Base-by-base conservation (phyloP, 257 asterid species). In the Primulina eburnea region DNA sequence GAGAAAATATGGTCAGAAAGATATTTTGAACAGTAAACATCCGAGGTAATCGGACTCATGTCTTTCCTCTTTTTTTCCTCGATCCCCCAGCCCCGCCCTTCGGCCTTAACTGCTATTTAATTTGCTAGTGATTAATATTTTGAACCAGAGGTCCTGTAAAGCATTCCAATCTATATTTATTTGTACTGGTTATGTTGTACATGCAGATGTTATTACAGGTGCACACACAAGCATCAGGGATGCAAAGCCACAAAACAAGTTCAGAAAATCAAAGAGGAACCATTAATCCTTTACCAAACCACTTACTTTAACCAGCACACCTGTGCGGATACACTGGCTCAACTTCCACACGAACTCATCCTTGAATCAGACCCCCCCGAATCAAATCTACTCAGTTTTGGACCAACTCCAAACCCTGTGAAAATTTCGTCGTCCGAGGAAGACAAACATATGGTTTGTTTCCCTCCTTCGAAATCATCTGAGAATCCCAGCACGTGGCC, bases 191-290 rank as follows among this genome's bases (percentile, higher is more conserved):
- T 17, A 20, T 43, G 53, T 53, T 60, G 47, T 20, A 6, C 57
- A 50, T 50, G 8, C 79, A 91, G 97, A 81, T 83, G 93, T 73
- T 91, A 91, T 59, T 91, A 26, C 43, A 85, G 96, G 82, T 91
- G 97, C 76, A 82, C 90, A 33, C 82, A 84, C 88, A 92, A 82
- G 82, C 1, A n/a, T 6, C 83, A 83, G 26, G 85, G 82, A 2
- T 92, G 97, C 84, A 77, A 76, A 67, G 97, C 97, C 3, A 65
- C 70, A 7, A 92, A 82, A 35, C 97, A 89, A 64, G 95, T 92
- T 34, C 94, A 92, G 55, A 85, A 28, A 62, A 50, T 78, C 6
- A 62, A 79, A 57, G 81, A 81, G 16, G 60, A 77, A 24, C 72
- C 82, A 11, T 21, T 37, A 11, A 34, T 34, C 38, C 1, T 18